Base-by-base conservation (phyloP, 148 eudicot genomes). In the Silene conica region DNA sequence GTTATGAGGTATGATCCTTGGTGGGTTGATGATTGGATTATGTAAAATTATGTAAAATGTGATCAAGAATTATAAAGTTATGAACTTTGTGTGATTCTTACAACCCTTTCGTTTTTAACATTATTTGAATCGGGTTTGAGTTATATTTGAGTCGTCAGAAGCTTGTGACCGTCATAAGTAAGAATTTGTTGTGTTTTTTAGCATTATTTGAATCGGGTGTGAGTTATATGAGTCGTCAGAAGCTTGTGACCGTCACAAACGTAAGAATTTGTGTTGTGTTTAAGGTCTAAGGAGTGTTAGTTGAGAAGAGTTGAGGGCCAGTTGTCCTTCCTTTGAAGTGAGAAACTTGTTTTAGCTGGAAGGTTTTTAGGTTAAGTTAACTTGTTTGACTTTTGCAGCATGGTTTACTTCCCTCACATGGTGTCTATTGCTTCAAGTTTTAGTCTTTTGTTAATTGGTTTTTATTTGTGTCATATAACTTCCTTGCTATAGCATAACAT, bases 321-420 rank as follows among this genome's bases (percentile, higher is more conserved):
- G 28, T 46, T 71, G 28, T 70, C 71, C 41, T 70, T 74, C 65
- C 78, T 75, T 71, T 38, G 55, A 80, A 76, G 19, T 72, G 55
- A 60, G 46, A 69, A 55, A 71, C 73, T 52, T 72, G 76, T 46
- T 71, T 54, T 61, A 67, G 58, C 16, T 76, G 73, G 38, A 78
- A 63, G 79, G 72, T 75, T 74, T 78, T 79, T 74, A 8, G 72
- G 79, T 76, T 54, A 76, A 80, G 80, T 67, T 60, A 73, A 46
- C 80, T 60, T 76, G 73, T 77, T 80, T 74, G 83, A 73, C 80
- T 80, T 76, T 80, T 50, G 21, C 20, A 22, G 31, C 34, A 52
- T 57, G 55, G 25, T 22, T 26, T 28, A 12, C 60, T 23, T 80
- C 55, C 55, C 46, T 58, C 63, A 63, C 76, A 55, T 50, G 58